Evolutionary conservation across 2,329 filamentous ascomycete species (phyloP).

Genomic region (Colletotrichum camelliae): DNA sequence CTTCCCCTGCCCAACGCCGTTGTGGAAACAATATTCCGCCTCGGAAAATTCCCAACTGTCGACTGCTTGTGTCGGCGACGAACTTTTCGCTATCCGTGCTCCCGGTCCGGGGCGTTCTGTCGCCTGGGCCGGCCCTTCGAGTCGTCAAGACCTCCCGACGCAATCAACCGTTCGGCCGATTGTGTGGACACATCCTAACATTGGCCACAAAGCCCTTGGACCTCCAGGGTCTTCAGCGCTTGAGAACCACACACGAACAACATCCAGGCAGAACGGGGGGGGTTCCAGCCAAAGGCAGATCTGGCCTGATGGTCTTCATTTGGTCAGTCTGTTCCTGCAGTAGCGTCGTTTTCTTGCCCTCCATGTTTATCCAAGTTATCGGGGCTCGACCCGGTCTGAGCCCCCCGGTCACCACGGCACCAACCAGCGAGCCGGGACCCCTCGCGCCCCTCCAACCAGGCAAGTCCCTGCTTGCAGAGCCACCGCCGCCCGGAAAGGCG

Average conservation of each 20-base stretch:
- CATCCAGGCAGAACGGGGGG: neutral
- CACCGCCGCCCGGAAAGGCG: neutral
- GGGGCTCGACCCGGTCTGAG: slow-evolving; percentile 4
- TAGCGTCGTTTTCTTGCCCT: slow-evolving; percentile 4
- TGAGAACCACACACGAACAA: neutral
- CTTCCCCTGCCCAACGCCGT: neutral
- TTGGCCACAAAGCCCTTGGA: neutral
- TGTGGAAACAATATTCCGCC: neutral
- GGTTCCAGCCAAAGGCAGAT: neutral
- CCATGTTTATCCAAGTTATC: slow-evolving; percentile 1
- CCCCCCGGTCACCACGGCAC: neutral
- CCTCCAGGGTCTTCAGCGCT: neutral
- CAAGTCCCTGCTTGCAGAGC: neutral
- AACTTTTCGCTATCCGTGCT: neutral
- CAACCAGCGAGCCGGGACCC: slow-evolving; percentile 6
- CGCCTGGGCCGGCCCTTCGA: neutral
- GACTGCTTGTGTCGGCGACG: neutral
- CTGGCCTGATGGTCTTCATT: slow-evolving; percentile 9
- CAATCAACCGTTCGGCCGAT: neutral
- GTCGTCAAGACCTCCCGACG: neutral
- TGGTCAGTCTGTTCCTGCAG: slow-evolving; percentile 17
- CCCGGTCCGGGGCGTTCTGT: neutral
- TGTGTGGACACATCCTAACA: neutral
- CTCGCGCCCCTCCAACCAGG: neutral
- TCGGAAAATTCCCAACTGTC: neutral